phyloP scores from a whole-genome alignment of 31 red algal species.

The Pterothamnion heteromorphum region DNA sequence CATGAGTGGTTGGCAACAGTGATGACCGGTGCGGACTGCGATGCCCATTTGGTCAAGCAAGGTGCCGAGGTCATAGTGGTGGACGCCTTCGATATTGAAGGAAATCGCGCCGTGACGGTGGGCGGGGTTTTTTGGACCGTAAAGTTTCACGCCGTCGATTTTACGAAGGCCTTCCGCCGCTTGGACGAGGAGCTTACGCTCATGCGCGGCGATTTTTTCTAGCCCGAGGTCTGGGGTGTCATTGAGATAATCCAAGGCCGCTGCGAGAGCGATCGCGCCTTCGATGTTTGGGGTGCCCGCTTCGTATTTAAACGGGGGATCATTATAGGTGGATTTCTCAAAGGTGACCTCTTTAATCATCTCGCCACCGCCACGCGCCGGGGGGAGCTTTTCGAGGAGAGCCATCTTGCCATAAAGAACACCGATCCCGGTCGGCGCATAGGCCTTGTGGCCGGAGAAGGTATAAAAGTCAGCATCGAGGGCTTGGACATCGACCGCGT shows the following conservation, averaged over 20 bases:
- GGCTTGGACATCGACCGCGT: conserved; percentile 55
- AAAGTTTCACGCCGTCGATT: conserved; percentile 42
- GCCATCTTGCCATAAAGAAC: conserved; percentile 60
- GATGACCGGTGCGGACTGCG: conserved; percentile 59
- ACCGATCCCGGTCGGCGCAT: conserved; percentile 59
- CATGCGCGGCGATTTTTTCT: conserved; percentile 38
- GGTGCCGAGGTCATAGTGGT: conserved; percentile 54
- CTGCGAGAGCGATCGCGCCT: conserved; percentile 51
- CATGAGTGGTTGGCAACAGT: conserved; percentile 61
- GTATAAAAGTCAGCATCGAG: conserved; percentile 61
- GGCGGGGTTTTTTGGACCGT: conserved; percentile 16
- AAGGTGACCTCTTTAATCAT: conserved; percentile 61
- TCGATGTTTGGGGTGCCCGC: conserved; percentile 59
- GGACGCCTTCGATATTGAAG: conserved; percentile 52
- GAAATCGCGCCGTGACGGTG: conserved; percentile 25
- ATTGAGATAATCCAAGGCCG: conserved; percentile 43
- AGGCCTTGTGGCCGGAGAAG: conserved; percentile 68
- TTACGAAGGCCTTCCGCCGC: background rate
- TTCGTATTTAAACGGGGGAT: conserved; percentile 60
- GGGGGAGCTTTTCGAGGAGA: conserved; percentile 52
- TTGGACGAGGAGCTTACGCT: conserved; percentile 30
- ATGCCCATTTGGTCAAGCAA: conserved; percentile 57
- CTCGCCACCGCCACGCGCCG: conserved; percentile 58
- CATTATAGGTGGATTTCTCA: conserved; percentile 44
- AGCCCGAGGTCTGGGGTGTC: conserved; percentile 44